A percentile compares a stretch with the other conserved stretches of the same genome.
phyloP scores from a whole-genome alignment of 2,329 filamentous ascomycete genomes.

The Ilyonectria robusta region DNA sequence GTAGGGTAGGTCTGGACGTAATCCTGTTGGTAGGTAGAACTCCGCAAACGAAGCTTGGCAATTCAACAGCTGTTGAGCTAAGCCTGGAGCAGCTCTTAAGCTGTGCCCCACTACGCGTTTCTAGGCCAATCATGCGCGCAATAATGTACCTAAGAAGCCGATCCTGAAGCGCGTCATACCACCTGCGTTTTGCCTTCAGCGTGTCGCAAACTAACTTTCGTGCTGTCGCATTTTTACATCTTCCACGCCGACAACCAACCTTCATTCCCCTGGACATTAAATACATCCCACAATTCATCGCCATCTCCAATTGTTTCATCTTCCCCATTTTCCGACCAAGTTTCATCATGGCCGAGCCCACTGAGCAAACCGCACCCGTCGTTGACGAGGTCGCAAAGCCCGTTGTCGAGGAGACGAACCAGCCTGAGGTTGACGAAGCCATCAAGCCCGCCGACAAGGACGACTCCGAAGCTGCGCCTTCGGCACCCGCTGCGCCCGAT shows the following conservation, averaged over 20 bases:
- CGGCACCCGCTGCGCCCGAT: constrained; percentile 32
- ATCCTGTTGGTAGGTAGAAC: neutral
- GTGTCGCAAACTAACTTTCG: constrained; percentile 42
- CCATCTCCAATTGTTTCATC: constrained; percentile 14
- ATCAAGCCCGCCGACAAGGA: constrained; percentile 36
- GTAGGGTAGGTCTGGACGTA: neutral
- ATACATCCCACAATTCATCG: neutral
- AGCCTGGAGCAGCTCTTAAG: constrained; percentile 2
- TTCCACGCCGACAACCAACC: constrained; percentile 7
- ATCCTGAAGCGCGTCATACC: constrained; percentile 40
- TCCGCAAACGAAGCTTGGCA: neutral
- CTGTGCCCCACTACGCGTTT: constrained; percentile 12
- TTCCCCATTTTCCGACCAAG: neutral
- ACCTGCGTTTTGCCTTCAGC: constrained; percentile 33
- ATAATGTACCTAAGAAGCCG: constrained; percentile 6
- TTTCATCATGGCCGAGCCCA: constrained; percentile 49
- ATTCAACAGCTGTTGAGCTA: neutral
- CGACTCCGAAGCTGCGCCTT: constrained; percentile 34
- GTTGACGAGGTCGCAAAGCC: constrained; percentile 36
- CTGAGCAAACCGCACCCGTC: constrained; percentile 46
- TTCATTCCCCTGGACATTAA: neutral
- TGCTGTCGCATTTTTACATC: constrained; percentile 18
- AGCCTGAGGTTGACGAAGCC: constrained; percentile 27
- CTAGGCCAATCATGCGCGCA: constrained; percentile 37
- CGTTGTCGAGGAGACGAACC: constrained; percentile 34